These are phyloP conservation scores for Sphagnurus paluster DNA, from an alignment of 1,284 basidiomycete genomes.

Conservation along the genomic window DNA sequence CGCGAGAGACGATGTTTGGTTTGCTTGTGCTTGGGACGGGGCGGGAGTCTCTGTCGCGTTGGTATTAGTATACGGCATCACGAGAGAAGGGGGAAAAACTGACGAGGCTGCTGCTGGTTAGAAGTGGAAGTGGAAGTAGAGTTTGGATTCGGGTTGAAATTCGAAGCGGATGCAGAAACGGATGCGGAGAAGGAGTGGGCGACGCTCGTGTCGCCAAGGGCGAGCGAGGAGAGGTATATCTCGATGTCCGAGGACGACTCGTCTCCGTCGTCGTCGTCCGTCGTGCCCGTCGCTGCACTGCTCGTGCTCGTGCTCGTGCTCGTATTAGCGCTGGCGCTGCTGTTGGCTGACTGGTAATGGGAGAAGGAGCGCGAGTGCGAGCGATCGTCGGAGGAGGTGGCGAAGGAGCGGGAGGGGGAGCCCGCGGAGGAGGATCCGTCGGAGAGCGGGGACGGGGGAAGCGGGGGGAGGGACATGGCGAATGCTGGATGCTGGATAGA, in stretches of 20 bases:
- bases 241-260: slow-evolving; percentile 33
- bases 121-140: too few species aligned
- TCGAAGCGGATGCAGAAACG: too few species aligned
- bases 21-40: neutral
- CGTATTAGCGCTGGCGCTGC: slow-evolving; percentile 2
- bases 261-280: slow-evolving; percentile 10
- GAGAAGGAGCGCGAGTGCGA: slow-evolving; percentile 3
- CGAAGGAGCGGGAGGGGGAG: neutral
- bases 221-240: slow-evolving; percentile 32
- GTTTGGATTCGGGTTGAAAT: too few species aligned
- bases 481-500: neutral
- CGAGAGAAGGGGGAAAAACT: neutral
- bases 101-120: slow-evolving; percentile 6
- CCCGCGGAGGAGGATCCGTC: neutral
- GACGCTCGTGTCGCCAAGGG: slow-evolving; percentile 23
- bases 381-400: slow-evolving; percentile 1
- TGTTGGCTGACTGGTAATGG: neutral
- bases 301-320: too few species aligned
- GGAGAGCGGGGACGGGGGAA: slow-evolving; percentile 17
- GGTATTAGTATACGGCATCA: too few species aligned
- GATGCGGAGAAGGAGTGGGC: slow-evolving; percentile 3
- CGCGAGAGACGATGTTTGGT: slow-evolving; percentile 7
- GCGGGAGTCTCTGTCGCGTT: too few species aligned
- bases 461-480: slow-evolving; percentile 9
- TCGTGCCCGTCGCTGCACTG: neutral